These are phyloP conservation scores for Calcarisporium arbuscula DNA, from an alignment of 2,329 filamentous ascomycete species.

Conservation along the genomic window DNA sequence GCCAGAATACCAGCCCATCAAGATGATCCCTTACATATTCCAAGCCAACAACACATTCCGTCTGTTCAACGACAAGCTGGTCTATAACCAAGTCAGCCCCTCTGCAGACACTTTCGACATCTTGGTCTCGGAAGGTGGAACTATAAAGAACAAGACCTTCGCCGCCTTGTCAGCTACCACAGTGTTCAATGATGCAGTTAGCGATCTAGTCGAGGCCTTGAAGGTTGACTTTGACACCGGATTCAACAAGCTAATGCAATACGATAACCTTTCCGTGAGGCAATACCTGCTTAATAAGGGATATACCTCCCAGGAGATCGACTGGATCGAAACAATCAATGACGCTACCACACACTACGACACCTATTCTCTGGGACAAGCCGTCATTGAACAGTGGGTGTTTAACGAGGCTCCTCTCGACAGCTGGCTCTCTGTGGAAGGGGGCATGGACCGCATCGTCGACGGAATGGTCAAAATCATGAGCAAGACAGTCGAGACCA, in stretches of 20 bases:
- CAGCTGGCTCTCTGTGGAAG: constrained; percentile 24
- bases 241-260: constrained; percentile 16
- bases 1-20: constrained; percentile 1
- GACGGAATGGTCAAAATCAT: constrained; percentile 4
- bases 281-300: constrained; percentile 16
- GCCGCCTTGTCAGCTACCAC: constrained; percentile 1
- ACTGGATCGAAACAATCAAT: constrained; percentile 20
- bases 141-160: constrained; percentile 3
- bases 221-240: constrained; percentile 11
- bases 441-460: constrained; percentile 17
- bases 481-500: neutral
- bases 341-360: constrained; percentile 18
- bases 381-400: constrained; percentile 16
- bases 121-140: constrained; percentile 4
- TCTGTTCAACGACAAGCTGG: constrained; percentile 11
- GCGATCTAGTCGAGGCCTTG: constrained; percentile 6
- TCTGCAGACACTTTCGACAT: constrained; percentile 3
- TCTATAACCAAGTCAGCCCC: constrained; percentile 3
- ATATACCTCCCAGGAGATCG: constrained; percentile 22
- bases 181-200: too few relatives aligned
- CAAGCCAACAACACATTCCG: constrained; percentile 14
- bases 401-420: constrained; percentile 14
- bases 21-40: constrained; percentile 12
- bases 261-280: constrained; percentile 14
- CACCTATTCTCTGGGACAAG: constrained; percentile 15